Evolutionary conservation across 2,329 filamentous ascomycete genomes (phyloP), one percentile per base, ranked within the genome.

Genomic region (Chaetomium olivaceum): DNA sequence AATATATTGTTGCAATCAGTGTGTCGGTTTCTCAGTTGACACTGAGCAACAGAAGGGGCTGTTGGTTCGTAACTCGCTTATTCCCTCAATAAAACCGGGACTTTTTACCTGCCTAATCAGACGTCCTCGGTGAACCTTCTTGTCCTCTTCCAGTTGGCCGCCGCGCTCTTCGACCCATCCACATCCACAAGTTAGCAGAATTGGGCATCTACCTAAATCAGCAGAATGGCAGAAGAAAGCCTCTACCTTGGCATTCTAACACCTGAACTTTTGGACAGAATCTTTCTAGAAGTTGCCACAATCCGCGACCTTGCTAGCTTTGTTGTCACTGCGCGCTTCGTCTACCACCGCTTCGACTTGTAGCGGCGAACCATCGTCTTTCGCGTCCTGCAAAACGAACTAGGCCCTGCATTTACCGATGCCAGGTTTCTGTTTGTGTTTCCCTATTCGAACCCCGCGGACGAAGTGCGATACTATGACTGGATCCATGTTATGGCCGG

Each of bases 221-320:
- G 27, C 27, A 29, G 27, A 29, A 62, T 55, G 51, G 11, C 59
- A 55, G 51, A 33, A 55, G 51, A 56, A 9, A 33, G 23, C 33
- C 50, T 55, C 16, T 19, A 21, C 25, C 51, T 62, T 19, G 51
- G 50, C 16, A 14, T 9, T 56, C 36, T 62, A 12, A 1, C 51
- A 25, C 51, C 51, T 36, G 59, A 62, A 56, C 48, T 62, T 19
- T 25, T 56, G 9, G 59, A 62, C 50, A 55, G 31, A 23, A 51
- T 65, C 50, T 60, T 67, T 25, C 57, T 25, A 19, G 31, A 65
- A 21, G 12, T 68, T 23, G 52, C 58, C 19, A 63, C 63, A 29
- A 48, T 68, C 39, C 60, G 33, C n/a, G 60, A 65, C 39, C 66
- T 68, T 16, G 63, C 46, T 36, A 67, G 39, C 61, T 63, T 68